Base-by-base conservation (phyloP, 2,329 filamentous ascomycete species). In the Cladosporium velox region DNA sequence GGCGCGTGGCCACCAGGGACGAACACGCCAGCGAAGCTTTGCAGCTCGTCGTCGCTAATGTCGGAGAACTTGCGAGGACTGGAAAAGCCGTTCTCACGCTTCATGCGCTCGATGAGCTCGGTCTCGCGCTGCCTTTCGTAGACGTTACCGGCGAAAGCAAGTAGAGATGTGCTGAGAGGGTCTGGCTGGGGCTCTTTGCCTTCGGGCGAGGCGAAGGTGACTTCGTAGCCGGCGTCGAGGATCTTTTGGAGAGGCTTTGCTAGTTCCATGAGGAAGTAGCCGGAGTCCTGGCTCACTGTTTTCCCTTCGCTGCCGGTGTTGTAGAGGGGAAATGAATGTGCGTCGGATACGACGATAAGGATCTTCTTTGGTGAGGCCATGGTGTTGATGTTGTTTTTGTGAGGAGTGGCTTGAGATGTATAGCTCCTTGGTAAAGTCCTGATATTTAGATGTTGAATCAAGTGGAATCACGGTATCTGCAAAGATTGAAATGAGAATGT, bases 1-100 rank as follows among this genome's bases (percentile, higher is more conserved):
- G 81, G 81, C 14, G 80, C 80, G 65, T 83, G 81, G 0, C 80
- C 81, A 1, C 81, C 81, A 0, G 81, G 81, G 18, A 83, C 79
- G 61, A 83, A 82, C 0, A 83, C 71, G 1, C 80, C 81, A 0
- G 71, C 74, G 52, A 78, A 83, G 0, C 69, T 69, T 32, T 76
- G 67, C 51, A 83, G 66, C 64, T 82, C 79, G 0, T 77, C 75
- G 38, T 82, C 77, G n/a, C 68, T 73, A 38, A 83, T 79, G 21
- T 76, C 73, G 4, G 68, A 69, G 60, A 83, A 80, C 5, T 75
- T 74, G 12, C 75, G 75, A 0, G 81, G 81, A 1, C 59, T 65
- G 2, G 70, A 71, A 67, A 83, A 80, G 0, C 80, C 80, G 18
- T 82, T 82, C 49, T 82, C 79, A 18, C 73, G 73, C 70, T 79